These are phyloP conservation scores for Cytospora mali DNA, from an alignment of 2,329 filamentous ascomycete species.

Conservation along the genomic window DNA sequence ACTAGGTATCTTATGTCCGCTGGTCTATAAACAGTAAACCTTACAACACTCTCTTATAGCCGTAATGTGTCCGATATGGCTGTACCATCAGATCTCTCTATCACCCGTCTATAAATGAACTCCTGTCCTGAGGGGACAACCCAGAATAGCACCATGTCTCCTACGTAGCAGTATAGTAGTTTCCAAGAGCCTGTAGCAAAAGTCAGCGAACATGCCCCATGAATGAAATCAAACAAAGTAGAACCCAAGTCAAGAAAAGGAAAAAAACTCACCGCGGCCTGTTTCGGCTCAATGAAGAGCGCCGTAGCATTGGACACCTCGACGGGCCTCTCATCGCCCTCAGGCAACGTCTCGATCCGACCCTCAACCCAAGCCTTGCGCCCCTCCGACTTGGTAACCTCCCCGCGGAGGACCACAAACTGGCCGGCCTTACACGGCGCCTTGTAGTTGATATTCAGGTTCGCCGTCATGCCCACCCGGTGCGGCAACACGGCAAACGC, in stretches of 20 bases:
- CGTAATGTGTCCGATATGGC: neutral
- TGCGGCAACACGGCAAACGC: constrained; percentile 88
- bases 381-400: constrained; percentile 84
- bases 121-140: constrained; percentile 4
- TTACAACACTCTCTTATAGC: neutral
- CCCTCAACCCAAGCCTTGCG: constrained; percentile 94
- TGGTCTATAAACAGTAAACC: neutral
- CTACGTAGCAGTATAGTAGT: constrained; percentile 10
- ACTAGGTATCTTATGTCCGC: neutral
- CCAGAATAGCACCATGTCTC: constrained; percentile 21
- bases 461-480: constrained; percentile 84
- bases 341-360: constrained; percentile 75
- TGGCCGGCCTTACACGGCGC: constrained; percentile 74
- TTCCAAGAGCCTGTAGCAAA: constrained; percentile 17
- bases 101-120: constrained; percentile 1
- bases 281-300: constrained; percentile 85
- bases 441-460: constrained; percentile 80
- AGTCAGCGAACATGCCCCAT: constrained; percentile 6
- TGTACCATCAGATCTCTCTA: constrained; percentile 11
- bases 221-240: neutral
- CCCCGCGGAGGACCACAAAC: constrained; percentile 77
- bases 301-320: constrained; percentile 82
- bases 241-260: neutral
- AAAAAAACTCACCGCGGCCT: constrained; percentile 66
- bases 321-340: constrained; percentile 62